Conservation (phyloP, 108 stramenopile genomes). For the Nannochloropsis gaditana region DNA sequence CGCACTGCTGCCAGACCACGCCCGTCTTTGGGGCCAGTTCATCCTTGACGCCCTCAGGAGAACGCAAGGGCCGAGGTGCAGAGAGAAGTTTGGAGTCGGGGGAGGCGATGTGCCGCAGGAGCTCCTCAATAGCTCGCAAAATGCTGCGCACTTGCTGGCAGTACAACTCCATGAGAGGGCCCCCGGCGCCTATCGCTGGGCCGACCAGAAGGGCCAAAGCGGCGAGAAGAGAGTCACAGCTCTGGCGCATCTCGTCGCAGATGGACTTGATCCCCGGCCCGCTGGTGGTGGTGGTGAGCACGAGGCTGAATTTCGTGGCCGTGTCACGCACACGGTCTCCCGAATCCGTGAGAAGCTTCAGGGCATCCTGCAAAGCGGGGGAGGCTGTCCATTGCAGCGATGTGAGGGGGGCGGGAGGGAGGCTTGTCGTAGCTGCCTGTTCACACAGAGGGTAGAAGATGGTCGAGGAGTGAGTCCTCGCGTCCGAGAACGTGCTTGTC, state of each 20-base stretch:
- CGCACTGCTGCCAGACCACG: background rate
- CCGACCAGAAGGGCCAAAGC: background rate
- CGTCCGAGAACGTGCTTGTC: too few species aligned
- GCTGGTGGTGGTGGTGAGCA: background rate
- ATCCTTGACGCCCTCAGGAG: background rate
- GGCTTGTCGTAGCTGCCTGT: background rate
- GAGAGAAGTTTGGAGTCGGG: background rate
- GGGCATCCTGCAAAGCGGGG: background rate
- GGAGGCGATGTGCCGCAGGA: background rate
- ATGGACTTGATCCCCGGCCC: background rate
- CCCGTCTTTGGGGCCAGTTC: constrained; percentile 2
- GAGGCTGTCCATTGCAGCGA: background rate
- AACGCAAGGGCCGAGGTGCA: background rate
- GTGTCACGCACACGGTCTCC: constrained; percentile 9
- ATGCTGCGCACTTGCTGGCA: background rate
- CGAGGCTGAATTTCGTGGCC: background rate
- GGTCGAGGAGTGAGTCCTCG: too few species aligned
- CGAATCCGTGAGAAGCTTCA: background rate
- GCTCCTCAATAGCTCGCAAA: background rate
- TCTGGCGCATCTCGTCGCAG: background rate
- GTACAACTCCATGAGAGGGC: background rate
- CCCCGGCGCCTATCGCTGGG: background rate
- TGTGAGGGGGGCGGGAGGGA: background rate
- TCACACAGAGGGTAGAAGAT: too few species aligned
- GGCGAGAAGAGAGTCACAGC: constrained; percentile 13